phyloP scores from a whole-genome alignment of 495 filamentous ascomycete species.

The Eremomyces bilateralis region DNA sequence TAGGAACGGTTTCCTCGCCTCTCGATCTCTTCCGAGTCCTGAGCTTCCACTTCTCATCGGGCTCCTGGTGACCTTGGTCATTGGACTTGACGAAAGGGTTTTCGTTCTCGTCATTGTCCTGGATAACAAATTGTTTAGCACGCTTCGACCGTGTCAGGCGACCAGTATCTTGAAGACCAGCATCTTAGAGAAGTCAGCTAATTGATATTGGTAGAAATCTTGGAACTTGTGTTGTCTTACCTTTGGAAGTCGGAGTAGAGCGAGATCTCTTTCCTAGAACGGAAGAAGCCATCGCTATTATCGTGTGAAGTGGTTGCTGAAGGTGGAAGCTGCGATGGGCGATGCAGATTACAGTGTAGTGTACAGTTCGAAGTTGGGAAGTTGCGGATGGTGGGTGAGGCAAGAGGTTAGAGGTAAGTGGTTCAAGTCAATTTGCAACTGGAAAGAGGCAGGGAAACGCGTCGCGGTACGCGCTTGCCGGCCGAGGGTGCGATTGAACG shows the following conservation, averaged over 20 bases:
- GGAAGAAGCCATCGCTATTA: neutral
- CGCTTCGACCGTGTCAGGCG: neutral
- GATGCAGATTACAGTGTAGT: too few species aligned
- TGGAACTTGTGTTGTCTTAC: neutral
- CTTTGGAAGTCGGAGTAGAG: neutral
- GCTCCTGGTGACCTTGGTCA: constrained; percentile 6
- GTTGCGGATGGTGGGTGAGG: too few species aligned
- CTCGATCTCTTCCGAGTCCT: constrained; percentile 5
- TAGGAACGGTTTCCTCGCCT: constrained; percentile 9
- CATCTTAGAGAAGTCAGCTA: neutral
- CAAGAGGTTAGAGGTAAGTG: too few species aligned
- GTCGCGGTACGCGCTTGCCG: too few species aligned
- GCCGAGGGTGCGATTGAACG: too few species aligned
- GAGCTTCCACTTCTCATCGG: constrained; percentile 12
- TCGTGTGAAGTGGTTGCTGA: too few species aligned
- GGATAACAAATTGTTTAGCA: constrained; percentile 17
- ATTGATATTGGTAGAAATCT: neutral
- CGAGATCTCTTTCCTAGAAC: neutral
- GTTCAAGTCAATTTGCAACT: too few species aligned
- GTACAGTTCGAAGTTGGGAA: too few species aligned
- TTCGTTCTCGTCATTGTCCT: constrained; percentile 29
- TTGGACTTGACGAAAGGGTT: constrained; percentile 23
- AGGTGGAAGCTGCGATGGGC: too few species aligned
- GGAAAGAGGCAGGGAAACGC: too few species aligned
- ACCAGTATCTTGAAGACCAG: neutral